Evolutionary conservation across 768 basidiomycete species (phyloP).

Genomic region (Tylopilus felleus): DNA sequence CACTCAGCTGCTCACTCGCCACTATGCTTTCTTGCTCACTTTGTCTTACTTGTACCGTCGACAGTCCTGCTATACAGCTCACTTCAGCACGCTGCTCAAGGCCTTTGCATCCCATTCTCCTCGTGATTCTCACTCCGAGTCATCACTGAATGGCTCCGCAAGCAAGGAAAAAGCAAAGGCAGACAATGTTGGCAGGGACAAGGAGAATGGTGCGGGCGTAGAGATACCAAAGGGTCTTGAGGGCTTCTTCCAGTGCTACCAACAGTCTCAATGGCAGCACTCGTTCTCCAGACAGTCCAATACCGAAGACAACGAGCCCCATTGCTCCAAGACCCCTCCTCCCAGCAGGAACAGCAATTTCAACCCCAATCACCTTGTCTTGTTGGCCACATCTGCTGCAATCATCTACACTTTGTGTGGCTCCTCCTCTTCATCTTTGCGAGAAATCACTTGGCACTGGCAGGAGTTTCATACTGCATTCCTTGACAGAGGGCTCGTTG

Average conservation of each 20-base stretch:
- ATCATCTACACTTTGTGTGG: conserved; percentile 60
- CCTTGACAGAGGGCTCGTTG: conserved; percentile 94
- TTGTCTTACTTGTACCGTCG: conserved; percentile 47
- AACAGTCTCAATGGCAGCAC: conserved; percentile 36
- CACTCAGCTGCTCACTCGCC: not conserved
- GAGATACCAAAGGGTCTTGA: conserved; percentile 67
- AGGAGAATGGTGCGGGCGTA: conserved; percentile 26
- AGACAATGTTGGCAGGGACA: conserved; percentile 32
- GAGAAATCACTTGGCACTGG: conserved; percentile 99
- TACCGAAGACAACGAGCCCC: conserved; percentile 28
- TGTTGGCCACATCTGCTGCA: conserved; percentile 57
- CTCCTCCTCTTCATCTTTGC: conserved; percentile 47
- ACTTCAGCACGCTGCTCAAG: conserved; percentile 35
- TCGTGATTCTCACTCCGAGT: conserved; percentile 27
- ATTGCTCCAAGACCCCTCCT: conserved; percentile 51
- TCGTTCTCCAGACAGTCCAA: conserved; percentile 28
- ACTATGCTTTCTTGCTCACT: conserved; percentile 64
- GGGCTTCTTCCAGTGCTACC: conserved; percentile 74
- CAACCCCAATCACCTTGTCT: conserved; percentile 52
- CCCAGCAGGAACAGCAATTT: conserved; percentile 45
- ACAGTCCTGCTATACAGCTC: conserved; percentile 38
- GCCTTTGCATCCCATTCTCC: conserved; percentile 46
- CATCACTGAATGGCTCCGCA: conserved; percentile 16
- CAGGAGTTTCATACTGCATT: conserved; percentile 98
- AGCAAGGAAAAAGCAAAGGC: conserved; percentile 35